Percentiles rank a stretch among this genome's conserved stretches.
These are phyloP conservation scores for Erythrophleum fordii DNA, from an alignment of 306 rosid genomes.

Conservation along the genomic window DNA sequence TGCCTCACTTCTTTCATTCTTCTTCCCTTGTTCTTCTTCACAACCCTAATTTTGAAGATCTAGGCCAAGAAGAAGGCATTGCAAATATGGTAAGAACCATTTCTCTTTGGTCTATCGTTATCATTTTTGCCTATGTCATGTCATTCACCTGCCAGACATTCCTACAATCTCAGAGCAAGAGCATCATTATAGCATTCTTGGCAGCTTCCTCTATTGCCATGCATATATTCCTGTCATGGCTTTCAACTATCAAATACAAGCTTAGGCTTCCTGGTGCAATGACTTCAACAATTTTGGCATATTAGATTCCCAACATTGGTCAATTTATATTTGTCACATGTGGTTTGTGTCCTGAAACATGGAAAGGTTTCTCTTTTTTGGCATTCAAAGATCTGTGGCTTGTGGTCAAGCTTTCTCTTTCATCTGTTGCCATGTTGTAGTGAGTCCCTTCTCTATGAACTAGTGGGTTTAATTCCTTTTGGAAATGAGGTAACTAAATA, in stretches of 20 bases:
- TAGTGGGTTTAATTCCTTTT: not conserved
- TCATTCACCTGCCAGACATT: slow-evolving; percentile 56
- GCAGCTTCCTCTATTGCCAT: slow-evolving; percentile 42
- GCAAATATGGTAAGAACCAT: slow-evolving; percentile 49
- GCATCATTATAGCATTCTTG: slow-evolving; percentile 51
- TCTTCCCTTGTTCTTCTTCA: slow-evolving; percentile 54
- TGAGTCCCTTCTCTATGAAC: slow-evolving; percentile 26
- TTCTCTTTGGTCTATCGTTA: slow-evolving; percentile 50
- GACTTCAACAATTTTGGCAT: slow-evolving; percentile 44
- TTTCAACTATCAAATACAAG: slow-evolving; percentile 40
- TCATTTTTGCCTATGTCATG: slow-evolving; percentile 45
- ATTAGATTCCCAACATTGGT: slow-evolving; percentile 57
- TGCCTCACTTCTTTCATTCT: slow-evolving; percentile 32
- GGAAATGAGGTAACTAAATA: not conserved
- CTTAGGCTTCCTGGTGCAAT: slow-evolving; percentile 67
- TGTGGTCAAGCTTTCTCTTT: slow-evolving; percentile 61
- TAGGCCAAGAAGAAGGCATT: slow-evolving; percentile 49
- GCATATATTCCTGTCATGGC: slow-evolving; percentile 56
- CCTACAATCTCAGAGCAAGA: slow-evolving; percentile 67
- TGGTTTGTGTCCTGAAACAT: slow-evolving; percentile 61
- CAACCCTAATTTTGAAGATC: slow-evolving; percentile 45
- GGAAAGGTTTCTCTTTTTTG: slow-evolving; percentile 56
- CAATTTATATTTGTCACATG: slow-evolving; percentile 51
- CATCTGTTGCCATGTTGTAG: slow-evolving; percentile 69
- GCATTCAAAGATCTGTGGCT: slow-evolving; percentile 66